Evolutionary conservation across 176 grass and related monocot species (phyloP), one percentile per base, ranked within the genome.

Genomic region (Zoysia pacifica): DNA sequence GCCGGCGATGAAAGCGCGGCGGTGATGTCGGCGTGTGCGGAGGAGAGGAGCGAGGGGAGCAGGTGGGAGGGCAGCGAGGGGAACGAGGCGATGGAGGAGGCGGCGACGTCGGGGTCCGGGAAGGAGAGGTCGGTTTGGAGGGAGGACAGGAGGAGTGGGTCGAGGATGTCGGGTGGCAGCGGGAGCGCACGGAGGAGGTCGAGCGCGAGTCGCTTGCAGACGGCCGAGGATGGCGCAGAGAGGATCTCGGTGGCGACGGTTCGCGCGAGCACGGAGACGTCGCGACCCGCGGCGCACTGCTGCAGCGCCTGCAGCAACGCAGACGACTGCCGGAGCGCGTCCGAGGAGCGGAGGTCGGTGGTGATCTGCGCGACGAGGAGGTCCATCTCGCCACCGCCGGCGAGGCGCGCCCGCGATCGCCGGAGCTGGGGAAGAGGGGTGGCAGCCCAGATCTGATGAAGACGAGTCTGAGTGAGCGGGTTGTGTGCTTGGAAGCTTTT

Each of bases 201-300:
- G 59, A 95, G 93, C 49, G 90, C 90, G 50, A 99, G 92, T 84
- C 93, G 91, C 84, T 99, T 99, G 66, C 88, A 99, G 2, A 99
- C 86, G 19, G 92, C 96, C 36, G 92, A 93, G 37, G 96, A 82
- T 1, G 96, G 96, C 37, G 88, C 86, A 0, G 88, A 70, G 5
- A 99, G 68, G 88, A 99, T 99, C 92, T 99, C 92, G 62, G 93
- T 93, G 40, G 88, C 83, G 4, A 79, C 82, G 4, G 90, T 87
- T 63, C 89, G 83, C 5, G 96, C 92, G 48, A 99, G 88, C 9
- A 88, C 92, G n/a, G 96, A 99, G 45, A 99, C 90, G 75, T 99
- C 96, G 44, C 86, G 92, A 2, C 92, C 92, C 48, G 92, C 90
- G 7, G 92, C 96, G 62, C 90, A 95, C 70, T 99, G 90, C 86